Base-by-base conservation (phyloP, 257 asterid species). In the Penstemon eatonii region DNA sequence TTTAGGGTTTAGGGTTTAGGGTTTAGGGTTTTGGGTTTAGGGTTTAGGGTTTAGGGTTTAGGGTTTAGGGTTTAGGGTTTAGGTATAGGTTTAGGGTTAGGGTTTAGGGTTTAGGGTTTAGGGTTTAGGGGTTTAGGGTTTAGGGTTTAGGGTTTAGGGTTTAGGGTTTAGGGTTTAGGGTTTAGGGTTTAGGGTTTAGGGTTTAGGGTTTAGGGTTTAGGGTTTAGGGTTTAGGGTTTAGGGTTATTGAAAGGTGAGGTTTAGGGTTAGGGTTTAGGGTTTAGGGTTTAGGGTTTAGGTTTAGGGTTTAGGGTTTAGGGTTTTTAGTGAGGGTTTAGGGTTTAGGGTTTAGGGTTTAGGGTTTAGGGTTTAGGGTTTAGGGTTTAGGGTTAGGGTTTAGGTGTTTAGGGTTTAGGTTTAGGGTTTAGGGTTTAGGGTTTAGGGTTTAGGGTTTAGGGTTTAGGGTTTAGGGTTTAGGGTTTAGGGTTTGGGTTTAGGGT, bases 251-350 rank as follows among this genome's bases (percentile, higher is more conserved):
- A n/a, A n/a, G n/a, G n/a, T n/a, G n/a, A n/a, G n/a, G n/a, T n/a
- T n/a, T n/a, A n/a, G n/a, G n/a, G n/a, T n/a, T n/a, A n/a, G n/a
- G n/a, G n/a, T n/a, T n/a, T n/a, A n/a, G n/a, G n/a, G n/a, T n/a
- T n/a, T n/a, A n/a, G n/a, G n/a, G n/a, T n/a, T n/a, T n/a, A n/a
- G 65, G 65, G 36, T 37, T 60, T 6, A 46, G 65, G 65, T 60
- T 33, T 60, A 37, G 45, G 46, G 47, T 37, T 60, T 37, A 33
- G 45, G 65, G 46, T 60, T 60, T 60, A 60, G 65, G 65, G 46
- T 60, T 60, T 60, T n/a, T n/a, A n/a, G n/a, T n/a, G n/a, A 60
- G 65, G 65, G 65, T 60, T 60, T 43, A 36, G 65, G 65, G 65
- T 33, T 60, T 60, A 33, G 65, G 4, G 47, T 60, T 37, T 9